Percentiles rank a stretch among this genome's conserved stretches.
These are phyloP conservation scores for Ciborinia camelliae DNA, from an alignment of 2,329 filamentous ascomycete species.

Conservation along the genomic window DNA sequence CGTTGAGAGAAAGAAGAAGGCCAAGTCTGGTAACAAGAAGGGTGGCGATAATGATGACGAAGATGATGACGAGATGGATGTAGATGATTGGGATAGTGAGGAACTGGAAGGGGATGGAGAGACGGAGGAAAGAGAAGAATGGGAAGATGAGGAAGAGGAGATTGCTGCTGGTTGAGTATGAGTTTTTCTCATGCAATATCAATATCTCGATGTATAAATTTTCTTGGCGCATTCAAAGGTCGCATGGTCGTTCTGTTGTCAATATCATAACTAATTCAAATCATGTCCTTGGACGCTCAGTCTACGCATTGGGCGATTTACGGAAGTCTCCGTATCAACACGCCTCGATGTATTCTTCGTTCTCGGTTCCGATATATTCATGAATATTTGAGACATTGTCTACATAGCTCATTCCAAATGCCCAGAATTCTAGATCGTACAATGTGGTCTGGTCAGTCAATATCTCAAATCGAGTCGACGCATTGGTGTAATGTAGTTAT, in stretches of 20 bases:
- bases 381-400: background rate
- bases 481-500: too few relatives aligned
- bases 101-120: conserved; percentile 38
- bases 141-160: conserved; percentile 38
- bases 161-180: conserved; percentile 34
- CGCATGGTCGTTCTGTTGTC: background rate
- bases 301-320: background rate
- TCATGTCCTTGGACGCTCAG: background rate
- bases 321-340: background rate
- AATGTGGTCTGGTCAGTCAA: background rate
- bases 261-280: conserved; percentile 11
- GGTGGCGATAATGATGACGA: conserved; percentile 51
- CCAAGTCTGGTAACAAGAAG: conserved; percentile 45
- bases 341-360: background rate
- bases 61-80: conserved; percentile 47
- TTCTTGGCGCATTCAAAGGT: conserved; percentile 3
- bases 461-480: background rate
- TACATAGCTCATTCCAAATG: background rate
- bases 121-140: conserved; percentile 36
- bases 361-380: background rate
- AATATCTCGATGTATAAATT: conserved; percentile 5
- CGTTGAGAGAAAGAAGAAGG: conserved; percentile 77
- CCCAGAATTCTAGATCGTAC: background rate
- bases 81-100: conserved; percentile 42
- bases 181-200: background rate